These are phyloP conservation scores for Termitomyces titanicus DNA, from an alignment of 768 basidiomycete genomes.

Conservation along the genomic window DNA sequence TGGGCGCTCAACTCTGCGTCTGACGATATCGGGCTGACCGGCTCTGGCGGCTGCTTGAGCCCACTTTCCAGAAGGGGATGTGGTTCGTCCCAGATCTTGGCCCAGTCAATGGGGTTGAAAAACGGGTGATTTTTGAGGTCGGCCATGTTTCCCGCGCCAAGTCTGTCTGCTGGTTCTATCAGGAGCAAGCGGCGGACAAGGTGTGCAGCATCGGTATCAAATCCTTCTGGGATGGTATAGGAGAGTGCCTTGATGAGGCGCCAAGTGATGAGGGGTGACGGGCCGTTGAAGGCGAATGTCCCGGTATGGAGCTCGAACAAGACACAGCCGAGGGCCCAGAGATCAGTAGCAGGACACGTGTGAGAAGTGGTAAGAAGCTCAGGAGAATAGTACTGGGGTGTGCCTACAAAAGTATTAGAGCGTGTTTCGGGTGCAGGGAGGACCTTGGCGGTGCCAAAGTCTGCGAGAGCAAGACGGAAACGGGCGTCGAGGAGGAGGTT, in stretches of 20 bases:
- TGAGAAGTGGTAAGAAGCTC: constrained; percentile 75
- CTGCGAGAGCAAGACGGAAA: constrained; percentile 90
- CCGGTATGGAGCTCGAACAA: constrained; percentile 92
- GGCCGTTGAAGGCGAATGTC: constrained; percentile 85
- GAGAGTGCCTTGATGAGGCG: constrained; percentile 89
- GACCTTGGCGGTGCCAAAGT: constrained; percentile 92
- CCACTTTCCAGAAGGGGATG: constrained; percentile 59
- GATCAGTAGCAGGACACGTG: constrained; percentile 52
- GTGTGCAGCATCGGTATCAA: constrained; percentile 78
- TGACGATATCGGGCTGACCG: not conserved
- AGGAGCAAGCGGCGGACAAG: constrained; percentile 79
- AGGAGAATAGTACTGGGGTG: constrained; percentile 86
- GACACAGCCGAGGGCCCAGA: constrained; percentile 95
- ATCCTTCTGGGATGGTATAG: constrained; percentile 83
- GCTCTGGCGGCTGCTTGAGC: constrained; percentile 21
- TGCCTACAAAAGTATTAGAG: constrained; percentile 74
- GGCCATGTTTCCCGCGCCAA: constrained; percentile 53
- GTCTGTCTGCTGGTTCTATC: constrained; percentile 49
- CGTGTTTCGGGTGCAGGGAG: constrained; percentile 38
- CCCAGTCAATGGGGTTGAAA: constrained; percentile 58
- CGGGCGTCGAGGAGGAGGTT: constrained; percentile 87
- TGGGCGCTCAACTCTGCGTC: constrained; percentile 13
- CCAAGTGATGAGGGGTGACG: constrained; percentile 92
- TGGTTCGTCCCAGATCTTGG: constrained; percentile 59
- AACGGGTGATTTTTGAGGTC: constrained; percentile 57